A percentile compares a stretch with the other conserved stretches of the same genome.
Conservation (phyloP, 2,329 filamentous ascomycete species). For the Colletotrichum siamense region DNA sequence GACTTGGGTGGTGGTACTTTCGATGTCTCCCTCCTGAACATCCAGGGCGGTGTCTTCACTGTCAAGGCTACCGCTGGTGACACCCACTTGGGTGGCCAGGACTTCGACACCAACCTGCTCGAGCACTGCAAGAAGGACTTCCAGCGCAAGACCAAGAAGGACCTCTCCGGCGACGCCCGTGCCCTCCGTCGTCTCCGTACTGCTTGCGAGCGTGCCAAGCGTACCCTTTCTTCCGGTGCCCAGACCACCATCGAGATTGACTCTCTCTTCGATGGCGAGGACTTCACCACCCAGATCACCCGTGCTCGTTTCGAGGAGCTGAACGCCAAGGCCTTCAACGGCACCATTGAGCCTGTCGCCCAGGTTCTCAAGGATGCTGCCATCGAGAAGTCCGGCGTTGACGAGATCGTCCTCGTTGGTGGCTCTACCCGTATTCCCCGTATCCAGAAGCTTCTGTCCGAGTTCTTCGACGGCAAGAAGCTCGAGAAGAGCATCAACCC, state of each 20-base stretch:
- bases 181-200: constrained; percentile 95
- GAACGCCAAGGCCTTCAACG: constrained; percentile 93
- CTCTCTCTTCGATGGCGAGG: constrained; percentile 96
- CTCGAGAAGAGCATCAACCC: constrained; percentile 99
- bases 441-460: constrained; percentile 98
- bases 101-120: constrained; percentile 95
- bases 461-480: constrained; percentile 99
- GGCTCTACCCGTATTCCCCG: constrained; percentile 98
- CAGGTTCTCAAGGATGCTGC: constrained; percentile 94
- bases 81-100: constrained; percentile 93
- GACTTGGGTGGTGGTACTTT: constrained; percentile 99
- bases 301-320: constrained; percentile 99
- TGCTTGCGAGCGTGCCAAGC: constrained; percentile 99
- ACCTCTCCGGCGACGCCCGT: constrained; percentile 83
- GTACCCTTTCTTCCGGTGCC: constrained; percentile 95
- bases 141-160: constrained; percentile 79
- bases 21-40: constrained; percentile 99
- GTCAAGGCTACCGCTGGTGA: constrained; percentile 99
- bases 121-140: constrained; percentile 98
- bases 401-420: constrained; percentile 99
- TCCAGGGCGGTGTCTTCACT: constrained; percentile 99
- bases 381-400: constrained; percentile 88
- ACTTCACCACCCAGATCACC: constrained; percentile 97
- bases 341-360: constrained; percentile 92
- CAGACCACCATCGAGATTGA: constrained; percentile 99